Conservation (phyloP, 306 rosid genomes). For the Mimosa pudica region DNA sequence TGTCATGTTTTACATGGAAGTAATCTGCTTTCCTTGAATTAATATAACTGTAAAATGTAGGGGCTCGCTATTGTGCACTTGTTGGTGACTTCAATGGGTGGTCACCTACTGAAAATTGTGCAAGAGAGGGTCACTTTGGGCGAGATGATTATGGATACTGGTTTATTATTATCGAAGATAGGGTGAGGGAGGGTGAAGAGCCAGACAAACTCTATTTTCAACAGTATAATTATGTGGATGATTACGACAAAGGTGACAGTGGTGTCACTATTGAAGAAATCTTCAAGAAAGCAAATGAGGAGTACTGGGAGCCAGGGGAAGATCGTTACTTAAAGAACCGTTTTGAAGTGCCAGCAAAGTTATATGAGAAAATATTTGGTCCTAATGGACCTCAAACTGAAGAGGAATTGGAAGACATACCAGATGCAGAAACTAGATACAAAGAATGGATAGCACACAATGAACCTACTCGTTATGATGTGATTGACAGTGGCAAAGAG, state of each 20-base stretch:
- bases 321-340: slow-evolving; percentile 77
- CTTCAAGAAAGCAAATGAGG: slow-evolving; percentile 75
- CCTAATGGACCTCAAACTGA: slow-evolving; percentile 95
- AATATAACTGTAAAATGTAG: slow-evolving; percentile 46
- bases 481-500: slow-evolving; percentile 77
- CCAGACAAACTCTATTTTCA: slow-evolving; percentile 93
- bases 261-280: slow-evolving; percentile 82
- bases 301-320: slow-evolving; percentile 97
- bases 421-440: slow-evolving; percentile 91
- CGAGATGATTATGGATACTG: slow-evolving; percentile 96
- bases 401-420: slow-evolving; percentile 78
- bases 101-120: slow-evolving; percentile 88
- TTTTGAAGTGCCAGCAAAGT: slow-evolving; percentile 75
- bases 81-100: slow-evolving; percentile 86
- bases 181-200: slow-evolving; percentile 80
- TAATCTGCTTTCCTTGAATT: slow-evolving; percentile 14
- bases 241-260: slow-evolving; percentile 93
- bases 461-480: slow-evolving; percentile 68
- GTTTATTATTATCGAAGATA: slow-evolving; percentile 92
- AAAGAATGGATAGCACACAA: slow-evolving; percentile 78
- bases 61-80: slow-evolving; percentile 94
- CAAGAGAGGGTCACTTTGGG: slow-evolving; percentile 89
- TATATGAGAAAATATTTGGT: slow-evolving; percentile 90
- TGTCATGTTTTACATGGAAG: slow-evolving; percentile 21
- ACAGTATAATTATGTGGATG: slow-evolving; percentile 87